Base-by-base conservation (phyloP, 768 basidiomycete species). In the Tricholoma flavovirens region DNA sequence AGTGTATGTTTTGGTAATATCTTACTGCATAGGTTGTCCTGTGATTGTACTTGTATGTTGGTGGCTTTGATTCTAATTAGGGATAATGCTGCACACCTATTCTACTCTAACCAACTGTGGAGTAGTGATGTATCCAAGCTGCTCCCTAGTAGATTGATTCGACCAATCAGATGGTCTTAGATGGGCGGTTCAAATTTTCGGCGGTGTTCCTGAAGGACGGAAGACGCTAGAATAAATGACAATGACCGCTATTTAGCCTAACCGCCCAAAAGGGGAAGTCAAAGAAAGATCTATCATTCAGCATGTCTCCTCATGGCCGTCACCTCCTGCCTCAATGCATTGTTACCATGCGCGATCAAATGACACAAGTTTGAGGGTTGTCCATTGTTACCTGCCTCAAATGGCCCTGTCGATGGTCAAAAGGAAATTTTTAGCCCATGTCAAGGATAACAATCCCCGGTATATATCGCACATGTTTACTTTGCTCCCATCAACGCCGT, bases 261-360 rank as follows among this genome's bases (percentile, higher is more conserved):
- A 38, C 38, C 3, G 38, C 26, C 52, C 15, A 14, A 53, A 55
- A 55, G 54, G 54, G 45, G 54, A 35, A 55, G 45, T 9, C 29
- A 7, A 54, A 2, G 32, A 54, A 35, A 35, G 54, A 54, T 54
- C 32, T 33, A 48, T 36, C 45, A 54, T 33, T 36, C 30, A 32
- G n/a, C 32, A 19, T 36, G 21, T 24, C 43, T 19, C 30, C 26
- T 46, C 42, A 12, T 48, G 45, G 32, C 10, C 33, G n/a, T n/a
- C 53, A 30, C 32, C 33, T 36, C 53, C 45, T 24, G 53, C 45
- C 33, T 45, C 54, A 54, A 29, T 30, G 42, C 43, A 46, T 42
- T 42, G 53, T 54, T 19, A 33, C 53, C 40, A 54, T 54, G 53
- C 42, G 45, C 53, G 30, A 54, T 54, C 53, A 54, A 54, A 54